Percentiles rank a stretch among this genome's conserved stretches.
Conservation (phyloP, 805 yeast genomes). For the Brettanomyces nanus region DNA sequence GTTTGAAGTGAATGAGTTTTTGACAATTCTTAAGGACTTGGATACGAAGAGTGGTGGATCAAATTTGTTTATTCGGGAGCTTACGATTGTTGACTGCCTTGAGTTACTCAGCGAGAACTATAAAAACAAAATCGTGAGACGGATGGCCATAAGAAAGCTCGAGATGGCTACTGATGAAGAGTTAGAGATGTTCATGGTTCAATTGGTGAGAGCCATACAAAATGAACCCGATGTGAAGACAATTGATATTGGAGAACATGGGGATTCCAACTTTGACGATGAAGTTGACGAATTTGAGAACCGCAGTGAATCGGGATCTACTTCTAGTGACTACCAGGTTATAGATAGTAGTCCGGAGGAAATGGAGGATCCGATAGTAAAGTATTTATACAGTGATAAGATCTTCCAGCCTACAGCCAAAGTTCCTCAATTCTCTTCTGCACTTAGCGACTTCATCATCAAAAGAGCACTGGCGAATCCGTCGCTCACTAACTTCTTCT, state of each 20-base stretch:
- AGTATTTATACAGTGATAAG: conserved; percentile 17
- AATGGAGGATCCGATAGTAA: conserved; percentile 18
- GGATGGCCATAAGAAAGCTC: conserved; percentile 82
- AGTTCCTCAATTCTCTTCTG: conserved; percentile 33
- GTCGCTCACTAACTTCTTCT: conserved; percentile 70
- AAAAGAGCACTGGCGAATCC: conserved; percentile 59
- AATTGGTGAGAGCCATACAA: conserved; percentile 84
- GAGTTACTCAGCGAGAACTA: conserved; percentile 79
- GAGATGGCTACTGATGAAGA: conserved; percentile 74
- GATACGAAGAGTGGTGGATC: conserved; percentile 7
- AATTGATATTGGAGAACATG: conserved; percentile 3
- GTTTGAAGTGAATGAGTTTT: conserved; percentile 69
- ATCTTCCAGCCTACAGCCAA: conserved; percentile 11
- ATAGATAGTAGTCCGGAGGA: conserved; percentile 17
- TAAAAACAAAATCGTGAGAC: conserved; percentile 62
- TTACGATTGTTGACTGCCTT: conserved; percentile 35
- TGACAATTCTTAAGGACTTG: conserved; percentile 30
- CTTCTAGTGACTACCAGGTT: conserved; percentile 26
- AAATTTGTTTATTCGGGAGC: conserved; percentile 24
- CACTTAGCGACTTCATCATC: conserved; percentile 67
- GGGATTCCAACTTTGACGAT: conserved; percentile 3
- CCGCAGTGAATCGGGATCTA: conserved; percentile 1
- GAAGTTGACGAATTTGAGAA: conserved; percentile 9
- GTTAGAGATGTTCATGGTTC: conserved; percentile 72
- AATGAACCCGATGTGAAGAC: conserved; percentile 44